phyloP scores from a whole-genome alignment of 805 yeast species.

The Nakazawaea wyomingensis region DNA sequence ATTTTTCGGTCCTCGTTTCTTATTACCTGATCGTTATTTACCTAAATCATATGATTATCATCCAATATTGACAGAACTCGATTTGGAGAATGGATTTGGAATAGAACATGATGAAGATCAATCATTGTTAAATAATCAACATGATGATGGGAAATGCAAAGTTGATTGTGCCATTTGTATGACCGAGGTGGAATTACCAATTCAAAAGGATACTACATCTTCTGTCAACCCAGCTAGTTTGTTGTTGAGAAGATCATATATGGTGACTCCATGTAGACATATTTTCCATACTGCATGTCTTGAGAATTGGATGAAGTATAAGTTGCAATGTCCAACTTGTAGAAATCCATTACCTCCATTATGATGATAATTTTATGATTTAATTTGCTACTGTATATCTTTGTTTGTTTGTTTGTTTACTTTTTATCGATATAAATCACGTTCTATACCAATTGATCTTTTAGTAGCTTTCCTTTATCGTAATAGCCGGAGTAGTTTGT shows the following conservation, averaged over 20 bases:
- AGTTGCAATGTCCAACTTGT: conserved; percentile 92
- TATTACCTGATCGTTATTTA: conserved; percentile 65
- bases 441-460: too few relatives aligned
- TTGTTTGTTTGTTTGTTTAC: too few relatives aligned
- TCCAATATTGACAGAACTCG: conserved; percentile 52
- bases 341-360: conserved; percentile 81
- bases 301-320: conserved; percentile 90
- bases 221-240: conserved; percentile 18
- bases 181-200: conserved; percentile 64
- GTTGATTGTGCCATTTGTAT: conserved; percentile 89
- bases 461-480: too few relatives aligned
- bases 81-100: conserved; percentile 59
- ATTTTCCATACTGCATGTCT: conserved; percentile 86
- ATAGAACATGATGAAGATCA: conserved; percentile 35
- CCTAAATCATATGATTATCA: conserved; percentile 88
- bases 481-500: too few relatives aligned
- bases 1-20: conserved; percentile 73
- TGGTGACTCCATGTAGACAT: conserved; percentile 91
- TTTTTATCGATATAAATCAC: too few relatives aligned
- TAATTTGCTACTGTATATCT: neutral
- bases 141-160: conserved; percentile 35
- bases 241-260: conserved; percentile 41
- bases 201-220: conserved; percentile 22
- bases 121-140: conserved; percentile 24
- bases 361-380: conserved; percentile 32